Base-by-base conservation (phyloP, 2,329 filamentous ascomycete genomes). In the Xylariaceae sp. region DNA sequence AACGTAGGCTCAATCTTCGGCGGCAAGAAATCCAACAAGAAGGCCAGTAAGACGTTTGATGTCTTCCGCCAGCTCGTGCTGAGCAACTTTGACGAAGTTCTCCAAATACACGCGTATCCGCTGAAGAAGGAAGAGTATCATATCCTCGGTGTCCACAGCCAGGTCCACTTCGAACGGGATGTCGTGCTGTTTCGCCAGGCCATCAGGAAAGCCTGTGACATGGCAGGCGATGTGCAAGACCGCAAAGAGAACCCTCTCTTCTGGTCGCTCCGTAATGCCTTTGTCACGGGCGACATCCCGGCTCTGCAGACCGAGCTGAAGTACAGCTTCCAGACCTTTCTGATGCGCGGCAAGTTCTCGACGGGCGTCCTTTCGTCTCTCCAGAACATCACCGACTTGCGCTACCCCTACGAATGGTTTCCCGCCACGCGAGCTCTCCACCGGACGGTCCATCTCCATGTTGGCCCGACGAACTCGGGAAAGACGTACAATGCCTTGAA, bases 401-500 rank as follows among this genome's bases (percentile, higher is more conserved):
- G 92, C n/a, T 92, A 86, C 73, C 94, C 94, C 0, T 82, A 87
- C 56, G 94, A 99, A 73, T 97, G 93, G 93, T 97, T 88, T 70
- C 91, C 93, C 0, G 86, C 84, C 3, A 94, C 94, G 1, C 83
- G 95, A 60, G 81, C 84, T 51, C 79, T 94, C 67, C 89, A 92
- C 69, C 82, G 94, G 50, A 93, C 85, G 0, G 82, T 99, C 47
- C 91, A 97, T 76, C 78, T 99, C 17, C 94, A 99, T 68, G 92
- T 99, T 53, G 94, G 94, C 0, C 94, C 94, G 1, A 99, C 94
- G 1, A 99, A 99, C 73, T 97, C 94, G 0, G 94, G 94, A 59
- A 99, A 99, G 79, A 99, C 95, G 0, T 99, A 97, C 71, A 88
- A 92, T 71, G 95, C 94, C 0, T 77, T 99, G 64, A 88, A 96